phyloP scores from a whole-genome alignment of 1,284 basidiomycete genomes.

The Sporisorium exsertum region DNA sequence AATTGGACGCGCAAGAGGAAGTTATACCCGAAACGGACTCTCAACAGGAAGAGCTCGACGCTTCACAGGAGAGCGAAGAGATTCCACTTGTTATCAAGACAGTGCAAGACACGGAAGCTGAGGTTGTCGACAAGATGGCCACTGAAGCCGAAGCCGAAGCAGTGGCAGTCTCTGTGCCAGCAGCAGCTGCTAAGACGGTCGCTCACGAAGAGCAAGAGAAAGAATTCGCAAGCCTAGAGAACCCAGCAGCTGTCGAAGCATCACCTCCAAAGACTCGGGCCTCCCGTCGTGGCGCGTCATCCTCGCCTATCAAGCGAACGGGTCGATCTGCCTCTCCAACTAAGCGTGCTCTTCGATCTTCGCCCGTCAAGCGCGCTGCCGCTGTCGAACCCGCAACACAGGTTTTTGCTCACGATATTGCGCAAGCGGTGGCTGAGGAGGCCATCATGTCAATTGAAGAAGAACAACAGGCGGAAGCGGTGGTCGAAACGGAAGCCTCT shows the following conservation, averaged over 20 bases:
- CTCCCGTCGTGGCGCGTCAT: slow-evolving; percentile 25
- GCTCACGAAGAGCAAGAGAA: background rate
- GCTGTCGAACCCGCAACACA: background rate
- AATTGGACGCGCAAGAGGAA: background rate
- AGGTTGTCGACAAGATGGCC: background rate
- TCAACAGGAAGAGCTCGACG: slow-evolving; percentile 1
- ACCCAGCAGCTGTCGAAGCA: slow-evolving; percentile 7
- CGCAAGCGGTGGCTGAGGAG: background rate
- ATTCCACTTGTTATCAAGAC: background rate
- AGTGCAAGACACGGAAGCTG: slow-evolving; percentile 2
- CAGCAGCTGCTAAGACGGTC: background rate
- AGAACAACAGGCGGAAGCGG: background rate
- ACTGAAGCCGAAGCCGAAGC: background rate
- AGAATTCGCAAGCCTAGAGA: background rate
- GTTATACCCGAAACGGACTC: background rate
- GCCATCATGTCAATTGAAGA: background rate
- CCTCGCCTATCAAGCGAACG: slow-evolving; percentile 23
- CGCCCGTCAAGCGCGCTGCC: slow-evolving; percentile 23
- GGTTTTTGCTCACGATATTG: slow-evolving; percentile 1
- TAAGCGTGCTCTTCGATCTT: slow-evolving; percentile 30
- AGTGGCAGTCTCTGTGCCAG: background rate
- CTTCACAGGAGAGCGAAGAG: background rate
- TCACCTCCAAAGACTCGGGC: slow-evolving; percentile 23
- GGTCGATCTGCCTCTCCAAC: slow-evolving; percentile 27
- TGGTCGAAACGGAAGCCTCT: slow-evolving; percentile 1